phyloP scores from a whole-genome alignment of 441 rosid species.

The Gossypium trilobum region DNA sequence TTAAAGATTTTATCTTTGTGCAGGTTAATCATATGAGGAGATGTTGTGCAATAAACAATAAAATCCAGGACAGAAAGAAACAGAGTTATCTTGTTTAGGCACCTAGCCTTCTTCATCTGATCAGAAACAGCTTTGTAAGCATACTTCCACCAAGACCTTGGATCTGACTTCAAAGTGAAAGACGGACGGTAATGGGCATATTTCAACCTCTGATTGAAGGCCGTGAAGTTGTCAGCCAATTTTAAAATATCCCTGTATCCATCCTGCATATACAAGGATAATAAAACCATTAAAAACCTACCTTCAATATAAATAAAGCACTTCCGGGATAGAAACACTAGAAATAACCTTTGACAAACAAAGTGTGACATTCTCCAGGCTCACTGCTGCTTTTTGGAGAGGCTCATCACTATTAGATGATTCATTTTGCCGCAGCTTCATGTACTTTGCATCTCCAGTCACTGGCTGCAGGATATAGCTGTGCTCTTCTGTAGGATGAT shows the following conservation, averaged over 20 bases:
- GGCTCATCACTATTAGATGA: slow-evolving; percentile 40
- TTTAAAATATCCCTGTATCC: slow-evolving; percentile 78
- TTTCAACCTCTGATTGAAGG: slow-evolving; percentile 78
- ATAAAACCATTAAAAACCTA: slow-evolving; percentile 21
- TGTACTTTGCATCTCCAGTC: slow-evolving; percentile 78
- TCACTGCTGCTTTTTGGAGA: slow-evolving; percentile 70
- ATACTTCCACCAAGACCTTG: slow-evolving; percentile 94
- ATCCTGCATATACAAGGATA: slow-evolving; percentile 43
- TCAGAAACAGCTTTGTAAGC: slow-evolving; percentile 77
- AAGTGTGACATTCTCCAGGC: slow-evolving; percentile 88
- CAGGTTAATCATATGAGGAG: not conserved
- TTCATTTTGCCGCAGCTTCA: slow-evolving; percentile 46
- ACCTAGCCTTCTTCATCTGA: slow-evolving; percentile 86
- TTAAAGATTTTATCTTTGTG: not conserved
- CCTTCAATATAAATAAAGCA: slow-evolving; percentile 13
- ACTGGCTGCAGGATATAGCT: slow-evolving; percentile 87
- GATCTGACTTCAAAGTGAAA: slow-evolving; percentile 55
- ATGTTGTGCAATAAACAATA: not conserved
- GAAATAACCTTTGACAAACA: slow-evolving; percentile 78
- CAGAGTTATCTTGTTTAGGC: slow-evolving; percentile 9
- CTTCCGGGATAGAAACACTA: slow-evolving; percentile 8
- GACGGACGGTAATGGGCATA: slow-evolving; percentile 85
- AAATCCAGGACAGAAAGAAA: not conserved
- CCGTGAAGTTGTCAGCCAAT: slow-evolving; percentile 87
- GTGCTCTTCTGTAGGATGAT: slow-evolving; percentile 46